Evolutionary conservation across 768 basidiomycete genomes (phyloP).

Genomic region (Tulasnella sp.): DNA sequence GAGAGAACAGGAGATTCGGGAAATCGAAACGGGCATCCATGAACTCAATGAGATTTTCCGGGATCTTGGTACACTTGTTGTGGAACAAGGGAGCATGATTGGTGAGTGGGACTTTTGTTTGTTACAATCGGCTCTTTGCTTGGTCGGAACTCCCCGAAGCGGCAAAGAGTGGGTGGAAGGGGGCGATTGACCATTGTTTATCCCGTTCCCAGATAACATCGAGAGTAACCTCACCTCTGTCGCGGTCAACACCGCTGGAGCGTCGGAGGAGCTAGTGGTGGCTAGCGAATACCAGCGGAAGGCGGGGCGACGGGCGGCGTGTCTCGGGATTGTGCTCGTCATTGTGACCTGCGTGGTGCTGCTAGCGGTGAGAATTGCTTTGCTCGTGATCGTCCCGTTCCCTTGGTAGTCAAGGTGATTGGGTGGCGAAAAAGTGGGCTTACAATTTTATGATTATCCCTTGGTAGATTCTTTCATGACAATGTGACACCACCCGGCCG

Average conservation of each 20-base stretch:
- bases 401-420: conserved; percentile 12
- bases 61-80: conserved; percentile 89
- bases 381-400: conserved; percentile 10
- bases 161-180: conserved; percentile 13
- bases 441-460: conserved; percentile 8
- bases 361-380: conserved; percentile 67
- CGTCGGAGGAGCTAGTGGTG: conserved; percentile 79
- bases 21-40: conserved; percentile 95
- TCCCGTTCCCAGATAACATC: conserved; percentile 69
- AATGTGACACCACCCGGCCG: background rate
- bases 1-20: conserved; percentile 89
- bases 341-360: conserved; percentile 86
- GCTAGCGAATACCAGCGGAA: conserved; percentile 93
- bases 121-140: background rate
- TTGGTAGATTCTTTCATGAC: background rate
- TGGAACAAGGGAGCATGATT: conserved; percentile 91
- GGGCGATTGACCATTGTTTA: conserved; percentile 12
- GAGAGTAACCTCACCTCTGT: conserved; percentile 89
- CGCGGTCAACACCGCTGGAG: conserved; percentile 73
- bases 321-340: conserved; percentile 81
- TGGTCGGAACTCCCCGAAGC: conserved; percentile 2
- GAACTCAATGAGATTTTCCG: conserved; percentile 95
- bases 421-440: conserved; percentile 12
- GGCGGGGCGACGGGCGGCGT: conserved; percentile 85
- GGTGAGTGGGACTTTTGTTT: conserved; percentile 51